Evolutionary conservation across 1,139 yeast genomes (phyloP), one percentile per base, ranked within the genome.

Genomic region (Sugiyamaella xylanicola): DNA sequence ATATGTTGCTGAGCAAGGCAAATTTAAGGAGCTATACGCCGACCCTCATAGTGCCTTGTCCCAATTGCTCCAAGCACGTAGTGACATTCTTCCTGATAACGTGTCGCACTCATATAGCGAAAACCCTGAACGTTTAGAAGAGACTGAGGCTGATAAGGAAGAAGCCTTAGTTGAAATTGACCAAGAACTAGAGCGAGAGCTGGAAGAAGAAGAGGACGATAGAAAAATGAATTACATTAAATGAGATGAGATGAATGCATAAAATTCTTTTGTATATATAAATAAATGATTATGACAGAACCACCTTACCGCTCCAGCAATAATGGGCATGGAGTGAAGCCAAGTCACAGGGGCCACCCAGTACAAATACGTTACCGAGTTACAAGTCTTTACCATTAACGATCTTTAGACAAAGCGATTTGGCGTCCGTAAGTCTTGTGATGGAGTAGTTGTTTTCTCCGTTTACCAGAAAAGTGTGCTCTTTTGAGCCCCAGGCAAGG

Each of bases 1-100:
- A 8, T 77, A 77, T 29, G 88, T 91, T n/a, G 89, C 87, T 0
- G 98, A 93, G 71, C 87, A 85, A 61, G 98, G 98, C 17, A 73
- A 76, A 43, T 92, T 89, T 65, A 74, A 74, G 36, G 83, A 82
- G 19, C 76, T 92, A 46, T 86, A 82, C 68, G 74, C 78, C 7
- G 76, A 87, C 63, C 80, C 84, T 9, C 72, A 77, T 44, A 86
- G 96, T 65, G 86, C 84, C 55, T 77, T 92, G 57, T 88, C 87
- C 68, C 81, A 81, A 69, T 74, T 92, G 53, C 74, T 92, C 42
- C 62, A 68, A 27, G 62, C 66, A 11, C 60, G 68, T 37, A 69
- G 65, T 15, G 68, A 82, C 78, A 65, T 82, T 20, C 48, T 49
- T 11, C 51, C 57, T 11, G 47, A 51, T 13, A 15, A 35, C 16